These are phyloP conservation scores for Capronia epimyces DNA, from an alignment of 2,329 filamentous ascomycete species.

Conservation along the genomic window DNA sequence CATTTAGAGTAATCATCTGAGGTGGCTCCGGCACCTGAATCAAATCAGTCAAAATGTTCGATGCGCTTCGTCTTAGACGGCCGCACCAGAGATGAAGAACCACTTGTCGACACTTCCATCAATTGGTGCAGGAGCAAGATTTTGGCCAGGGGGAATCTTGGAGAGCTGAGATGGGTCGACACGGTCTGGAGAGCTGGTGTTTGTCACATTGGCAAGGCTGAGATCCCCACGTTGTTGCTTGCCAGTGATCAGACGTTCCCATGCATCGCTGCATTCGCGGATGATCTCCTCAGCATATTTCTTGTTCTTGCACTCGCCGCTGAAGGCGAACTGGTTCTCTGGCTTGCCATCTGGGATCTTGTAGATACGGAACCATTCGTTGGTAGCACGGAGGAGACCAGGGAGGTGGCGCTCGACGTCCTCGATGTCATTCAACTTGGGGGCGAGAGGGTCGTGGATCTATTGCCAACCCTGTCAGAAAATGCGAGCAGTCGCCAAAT, in stretches of 20 bases:
- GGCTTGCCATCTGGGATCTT: slow-evolving; percentile 99
- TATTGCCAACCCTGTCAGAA: slow-evolving; percentile 2
- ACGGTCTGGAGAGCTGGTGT: slow-evolving; percentile 67
- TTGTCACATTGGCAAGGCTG: slow-evolving; percentile 76
- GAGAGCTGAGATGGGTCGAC: slow-evolving; percentile 65
- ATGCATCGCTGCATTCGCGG: slow-evolving; percentile 91
- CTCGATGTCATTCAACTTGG: slow-evolving; percentile 97
- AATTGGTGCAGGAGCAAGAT: slow-evolving; percentile 78
- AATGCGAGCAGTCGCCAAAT: neutral
- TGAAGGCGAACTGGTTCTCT: slow-evolving; percentile 99
- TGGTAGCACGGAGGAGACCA: slow-evolving; percentile 92
- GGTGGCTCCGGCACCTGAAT: slow-evolving; percentile 24
- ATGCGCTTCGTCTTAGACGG: slow-evolving; percentile 51
- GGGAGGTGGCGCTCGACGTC: slow-evolving; percentile 98
- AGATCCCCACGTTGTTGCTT: slow-evolving; percentile 74
- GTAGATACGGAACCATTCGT: slow-evolving; percentile 99
- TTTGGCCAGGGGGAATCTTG: slow-evolving; percentile 72
- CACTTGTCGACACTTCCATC: slow-evolving; percentile 98
- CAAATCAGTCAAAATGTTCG: slow-evolving; percentile 19
- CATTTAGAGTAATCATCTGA: slow-evolving; percentile 27
- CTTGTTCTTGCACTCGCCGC: slow-evolving; percentile 99
- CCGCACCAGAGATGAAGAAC: slow-evolving; percentile 99
- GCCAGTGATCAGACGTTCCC: slow-evolving; percentile 92
- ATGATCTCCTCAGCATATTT: slow-evolving; percentile 96
- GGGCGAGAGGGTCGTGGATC: slow-evolving; percentile 81